phyloP scores from a whole-genome alignment of 805 yeast species.

The Millerago galiae region DNA sequence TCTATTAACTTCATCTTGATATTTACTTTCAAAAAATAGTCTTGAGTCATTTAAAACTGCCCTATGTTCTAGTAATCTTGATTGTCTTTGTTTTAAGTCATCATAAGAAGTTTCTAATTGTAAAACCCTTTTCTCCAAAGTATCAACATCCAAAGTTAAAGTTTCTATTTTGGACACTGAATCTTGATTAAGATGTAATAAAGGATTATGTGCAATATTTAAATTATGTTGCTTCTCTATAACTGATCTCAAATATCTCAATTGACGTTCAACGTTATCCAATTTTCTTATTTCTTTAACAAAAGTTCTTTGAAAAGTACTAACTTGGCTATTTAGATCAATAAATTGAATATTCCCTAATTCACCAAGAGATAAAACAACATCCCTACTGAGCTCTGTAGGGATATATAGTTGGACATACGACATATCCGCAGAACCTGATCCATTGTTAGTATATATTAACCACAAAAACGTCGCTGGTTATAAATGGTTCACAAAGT shows the following conservation, averaged over 20 bases:
- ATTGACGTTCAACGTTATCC: slow-evolving; percentile 87
- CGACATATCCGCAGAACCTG: slow-evolving; percentile 94
- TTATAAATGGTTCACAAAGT: too few species aligned
- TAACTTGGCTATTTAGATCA: slow-evolving; percentile 76
- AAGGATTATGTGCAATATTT: slow-evolving; percentile 28
- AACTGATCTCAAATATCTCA: slow-evolving; percentile 45
- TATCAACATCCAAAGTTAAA: slow-evolving; percentile 51
- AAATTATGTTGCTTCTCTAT: slow-evolving; percentile 42
- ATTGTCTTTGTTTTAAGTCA: slow-evolving; percentile 54
- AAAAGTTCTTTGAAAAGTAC: slow-evolving; percentile 83
- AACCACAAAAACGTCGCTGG: neutral
- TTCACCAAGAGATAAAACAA: slow-evolving; percentile 81
- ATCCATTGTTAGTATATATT: neutral
- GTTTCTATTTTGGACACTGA: slow-evolving; percentile 56
- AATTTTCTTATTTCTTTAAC: slow-evolving; percentile 79
- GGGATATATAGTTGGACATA: slow-evolving; percentile 88
- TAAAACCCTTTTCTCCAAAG: slow-evolving; percentile 66
- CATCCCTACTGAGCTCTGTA: slow-evolving; percentile 81
- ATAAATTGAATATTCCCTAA: slow-evolving; percentile 82
- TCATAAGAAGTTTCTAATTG: slow-evolving; percentile 69
- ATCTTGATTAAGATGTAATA: slow-evolving; percentile 15
- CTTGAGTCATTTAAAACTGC: slow-evolving; percentile 49
- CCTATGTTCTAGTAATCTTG: slow-evolving; percentile 64
- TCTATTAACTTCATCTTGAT: slow-evolving; percentile 25
- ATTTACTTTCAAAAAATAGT: slow-evolving; percentile 37